Evolutionary conservation across 306 rosid genomes (phyloP).

Genomic region (Vicia faba): DNA sequence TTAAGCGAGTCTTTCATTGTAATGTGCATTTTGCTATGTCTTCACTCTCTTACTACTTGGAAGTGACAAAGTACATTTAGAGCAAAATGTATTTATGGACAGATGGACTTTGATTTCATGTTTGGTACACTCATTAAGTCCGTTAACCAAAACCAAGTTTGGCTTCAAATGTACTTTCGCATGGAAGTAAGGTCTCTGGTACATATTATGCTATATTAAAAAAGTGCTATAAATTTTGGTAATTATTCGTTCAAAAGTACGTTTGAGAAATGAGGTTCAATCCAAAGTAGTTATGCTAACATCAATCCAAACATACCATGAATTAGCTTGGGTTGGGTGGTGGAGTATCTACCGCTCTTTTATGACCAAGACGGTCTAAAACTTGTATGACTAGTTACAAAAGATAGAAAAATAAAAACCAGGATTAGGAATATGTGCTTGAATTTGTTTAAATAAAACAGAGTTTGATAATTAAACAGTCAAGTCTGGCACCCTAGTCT

Average conservation of each 20-base stretch:
- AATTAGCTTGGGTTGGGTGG: background rate
- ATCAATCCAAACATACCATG: background rate
- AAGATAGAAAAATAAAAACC: no score
- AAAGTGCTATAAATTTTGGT: background rate
- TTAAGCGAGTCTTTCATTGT: no score
- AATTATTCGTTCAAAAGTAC: background rate
- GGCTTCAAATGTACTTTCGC: background rate
- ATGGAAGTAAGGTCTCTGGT: no score
- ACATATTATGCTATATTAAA: background rate
- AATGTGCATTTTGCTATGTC: no score
- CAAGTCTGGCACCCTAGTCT: background rate
- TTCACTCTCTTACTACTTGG: no score
- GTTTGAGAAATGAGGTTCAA: background rate
- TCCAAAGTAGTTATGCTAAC: background rate
- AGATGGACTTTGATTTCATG: background rate
- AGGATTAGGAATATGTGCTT: background rate
- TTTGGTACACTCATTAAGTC: background rate
- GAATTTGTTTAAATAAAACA: constrained; percentile 12
- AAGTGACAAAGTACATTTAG: background rate
- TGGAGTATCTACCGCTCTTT: background rate
- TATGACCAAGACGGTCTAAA: background rate
- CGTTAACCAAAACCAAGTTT: background rate
- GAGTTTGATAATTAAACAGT: background rate
- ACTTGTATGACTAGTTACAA: background rate
- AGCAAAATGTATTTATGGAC: no score